Evolutionary conservation across 495 filamentous ascomycete genomes (phyloP).

Genomic region (Neurospora pannonica): DNA sequence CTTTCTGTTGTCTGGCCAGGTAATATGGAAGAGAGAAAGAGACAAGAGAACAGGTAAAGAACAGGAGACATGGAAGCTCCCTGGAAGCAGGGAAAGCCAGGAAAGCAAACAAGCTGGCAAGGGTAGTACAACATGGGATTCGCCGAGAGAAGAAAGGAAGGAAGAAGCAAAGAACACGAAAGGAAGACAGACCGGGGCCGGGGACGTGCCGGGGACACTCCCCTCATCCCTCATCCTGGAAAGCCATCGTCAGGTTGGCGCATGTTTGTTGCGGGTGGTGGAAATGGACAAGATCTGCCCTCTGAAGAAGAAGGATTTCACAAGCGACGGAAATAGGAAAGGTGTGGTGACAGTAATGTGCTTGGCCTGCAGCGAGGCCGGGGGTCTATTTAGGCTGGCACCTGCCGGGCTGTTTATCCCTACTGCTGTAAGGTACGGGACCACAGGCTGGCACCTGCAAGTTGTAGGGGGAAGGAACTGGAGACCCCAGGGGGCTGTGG

Average conservation of each 20-base stretch:
- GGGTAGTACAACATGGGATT: not conserved
- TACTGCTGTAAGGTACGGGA: not conserved
- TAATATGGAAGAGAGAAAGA: not conserved
- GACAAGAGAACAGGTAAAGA: not conserved
- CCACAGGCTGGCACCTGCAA: not conserved
- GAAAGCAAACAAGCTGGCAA: not conserved
- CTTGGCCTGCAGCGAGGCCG: not conserved
- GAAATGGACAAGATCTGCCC: not conserved
- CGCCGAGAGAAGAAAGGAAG: not conserved
- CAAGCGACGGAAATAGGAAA: not conserved
- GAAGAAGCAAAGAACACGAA: not conserved
- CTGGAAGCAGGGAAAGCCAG: not conserved
- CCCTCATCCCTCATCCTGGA: not conserved
- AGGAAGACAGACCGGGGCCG: not conserved
- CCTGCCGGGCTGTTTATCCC: not conserved
- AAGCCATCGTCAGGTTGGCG: not conserved
- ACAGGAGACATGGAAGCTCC: not conserved
- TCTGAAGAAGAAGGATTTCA: not conserved
- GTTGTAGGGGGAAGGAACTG: not conserved
- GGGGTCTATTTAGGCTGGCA: not conserved
- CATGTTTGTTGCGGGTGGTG: not conserved
- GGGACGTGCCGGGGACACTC: not conserved
- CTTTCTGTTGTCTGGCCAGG: not conserved
- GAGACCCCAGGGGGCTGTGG: not conserved
- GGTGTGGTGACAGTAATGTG: not conserved